Conservation (phyloP, 768 basidiomycete genomes). For the Kockovaella imperatae region DNA sequence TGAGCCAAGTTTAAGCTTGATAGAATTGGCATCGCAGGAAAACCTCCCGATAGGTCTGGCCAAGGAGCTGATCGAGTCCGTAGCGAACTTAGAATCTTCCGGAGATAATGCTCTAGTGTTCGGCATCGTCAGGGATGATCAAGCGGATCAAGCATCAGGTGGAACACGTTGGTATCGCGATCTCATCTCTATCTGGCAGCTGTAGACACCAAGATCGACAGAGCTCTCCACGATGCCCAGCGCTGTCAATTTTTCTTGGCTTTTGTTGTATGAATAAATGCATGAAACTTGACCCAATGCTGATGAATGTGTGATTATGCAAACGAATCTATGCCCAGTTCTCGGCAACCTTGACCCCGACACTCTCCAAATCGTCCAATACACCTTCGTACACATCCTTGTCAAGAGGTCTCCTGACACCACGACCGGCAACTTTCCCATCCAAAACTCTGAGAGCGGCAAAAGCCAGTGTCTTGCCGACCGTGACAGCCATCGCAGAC, state of each 20-base stretch:
- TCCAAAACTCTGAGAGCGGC: conserved; percentile 66
- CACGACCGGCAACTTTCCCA: conserved; percentile 51
- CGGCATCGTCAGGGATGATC: conserved; percentile 69
- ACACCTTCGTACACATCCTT: conserved; percentile 58
- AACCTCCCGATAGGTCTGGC: conserved; percentile 64
- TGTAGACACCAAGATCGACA: no score
- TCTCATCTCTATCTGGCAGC: conserved; percentile 25
- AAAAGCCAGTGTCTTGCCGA: conserved; percentile 79
- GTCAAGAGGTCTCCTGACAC: conserved; percentile 64
- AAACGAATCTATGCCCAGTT: conserved; percentile 12
- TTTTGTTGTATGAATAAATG: no score
- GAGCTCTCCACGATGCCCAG: no score
- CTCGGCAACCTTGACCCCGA: conserved; percentile 44
- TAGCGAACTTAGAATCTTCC: conserved; percentile 50
- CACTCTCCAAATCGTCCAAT: conserved; percentile 54
- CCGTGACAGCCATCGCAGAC: conserved; percentile 85
- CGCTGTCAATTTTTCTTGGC: no score
- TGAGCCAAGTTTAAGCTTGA: conserved; percentile 49
- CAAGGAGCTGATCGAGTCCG: conserved; percentile 66
- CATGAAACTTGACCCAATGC: background rate
- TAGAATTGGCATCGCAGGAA: conserved; percentile 67
- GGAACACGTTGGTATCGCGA: conserved; percentile 52
- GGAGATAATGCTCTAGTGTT: background rate
- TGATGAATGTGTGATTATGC: background rate
- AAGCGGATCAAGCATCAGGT: conserved; percentile 45